Base-by-base conservation (phyloP, 345 rosid species). In the Draba incana region DNA sequence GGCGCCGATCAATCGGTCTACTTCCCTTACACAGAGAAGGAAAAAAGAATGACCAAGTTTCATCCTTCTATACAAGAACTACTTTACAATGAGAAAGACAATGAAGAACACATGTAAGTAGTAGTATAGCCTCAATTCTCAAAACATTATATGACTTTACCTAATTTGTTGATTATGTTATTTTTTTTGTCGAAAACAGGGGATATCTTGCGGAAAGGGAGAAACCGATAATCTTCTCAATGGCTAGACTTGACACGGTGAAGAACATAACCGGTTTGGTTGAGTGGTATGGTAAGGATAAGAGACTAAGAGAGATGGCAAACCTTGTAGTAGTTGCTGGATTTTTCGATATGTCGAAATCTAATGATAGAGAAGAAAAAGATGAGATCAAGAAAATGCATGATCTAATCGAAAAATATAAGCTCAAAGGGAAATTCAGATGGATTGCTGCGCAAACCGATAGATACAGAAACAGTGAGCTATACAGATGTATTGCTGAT, bases 1-100 rank as follows among this genome's bases (percentile, higher is more conserved):
- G 99, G 98, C 0, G 99, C 99, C 12, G 99, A 94, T 52, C 92
- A 91, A 70, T 83, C 96, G n/a, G 88, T 94, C 44, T 94, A 94
- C 80, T 94, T 94, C 66, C 88, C 98, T 46, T 83, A 79, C 78
- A 72, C 84, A 0, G 87, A 86, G 72, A 81, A 75, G 63, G 69
- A 77, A n/a, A 80, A 70, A 41, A 77, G 99, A 54, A 39, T 85
- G 4, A 82, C 82, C 16, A 41, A 80, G 10, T 86, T 88, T 69
- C 83, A 85, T 68, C 89, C 96, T 42, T 88, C 83, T 63, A 91
- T 91, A 53, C 82, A 91, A 67, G 95, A 89, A 50, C 78, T 94
- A 3, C 84, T 91, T 24, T 91, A 84, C 81, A 81, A 65, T 39
- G 82, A 81, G 57, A 80, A 81, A 55, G 92, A 89, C 41, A 91